These are phyloP conservation scores for Coniferiporia sulphurascens DNA, from an alignment of 1,284 basidiomycete species.

Conservation along the genomic window DNA sequence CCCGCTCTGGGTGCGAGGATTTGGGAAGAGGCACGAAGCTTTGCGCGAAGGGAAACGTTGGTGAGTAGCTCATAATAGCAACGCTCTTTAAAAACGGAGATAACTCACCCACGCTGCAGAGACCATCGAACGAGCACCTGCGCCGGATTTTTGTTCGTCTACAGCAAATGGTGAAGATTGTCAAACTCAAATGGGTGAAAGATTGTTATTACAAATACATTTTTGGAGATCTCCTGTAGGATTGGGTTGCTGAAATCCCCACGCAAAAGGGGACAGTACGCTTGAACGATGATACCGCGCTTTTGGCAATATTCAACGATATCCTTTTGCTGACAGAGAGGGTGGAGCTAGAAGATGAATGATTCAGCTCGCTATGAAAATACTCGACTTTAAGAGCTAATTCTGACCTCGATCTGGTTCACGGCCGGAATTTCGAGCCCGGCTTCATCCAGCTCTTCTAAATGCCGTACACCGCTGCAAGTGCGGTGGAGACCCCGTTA, in stretches of 20 bases:
- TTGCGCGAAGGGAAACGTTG: too few relatives aligned
- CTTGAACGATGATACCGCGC: constrained; percentile 42
- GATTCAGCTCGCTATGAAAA: background rate
- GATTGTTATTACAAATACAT: constrained; percentile 27
- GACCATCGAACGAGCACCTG: constrained; percentile 69
- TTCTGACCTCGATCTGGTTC: constrained; percentile 40
- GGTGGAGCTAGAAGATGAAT: constrained; percentile 36
- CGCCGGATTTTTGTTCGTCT: constrained; percentile 45
- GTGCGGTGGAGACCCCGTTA: too few relatives aligned
- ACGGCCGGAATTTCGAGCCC: constrained; percentile 38
- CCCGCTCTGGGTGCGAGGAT: constrained; percentile 61
- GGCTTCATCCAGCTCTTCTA: constrained; percentile 39
- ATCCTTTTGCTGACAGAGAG: constrained; percentile 47
- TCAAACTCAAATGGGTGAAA: too few relatives aligned
- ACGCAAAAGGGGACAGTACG: constrained; percentile 48
- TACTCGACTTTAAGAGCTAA: background rate
- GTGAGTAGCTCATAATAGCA: too few relatives aligned
- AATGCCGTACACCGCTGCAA: constrained; percentile 42
- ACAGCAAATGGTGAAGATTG: constrained; percentile 4
- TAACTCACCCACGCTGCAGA: constrained; percentile 51
- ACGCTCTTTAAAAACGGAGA: too few relatives aligned
- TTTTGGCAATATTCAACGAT: constrained; percentile 45
- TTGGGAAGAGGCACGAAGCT: constrained; percentile 74
- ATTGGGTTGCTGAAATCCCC: constrained; percentile 38
- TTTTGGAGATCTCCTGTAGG: constrained; percentile 38